Conservation (phyloP, 768 basidiomycete genomes). For the Pisolithus tinctorius region DNA sequence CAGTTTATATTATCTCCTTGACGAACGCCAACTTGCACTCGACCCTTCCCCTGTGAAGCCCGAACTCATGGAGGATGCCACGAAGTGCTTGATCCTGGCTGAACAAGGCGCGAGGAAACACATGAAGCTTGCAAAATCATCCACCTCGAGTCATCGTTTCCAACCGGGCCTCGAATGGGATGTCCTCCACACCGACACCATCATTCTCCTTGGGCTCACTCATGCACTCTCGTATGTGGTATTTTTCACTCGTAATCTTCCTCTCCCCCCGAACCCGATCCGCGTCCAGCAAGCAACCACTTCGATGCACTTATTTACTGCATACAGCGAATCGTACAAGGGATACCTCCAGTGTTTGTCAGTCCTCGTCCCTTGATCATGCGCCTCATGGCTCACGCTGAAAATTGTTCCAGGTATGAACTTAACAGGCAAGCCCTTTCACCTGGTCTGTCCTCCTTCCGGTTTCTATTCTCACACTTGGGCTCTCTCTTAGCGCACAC, state of each 20-base stretch:
- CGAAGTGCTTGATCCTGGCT: conserved; percentile 45
- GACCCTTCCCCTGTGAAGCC: not conserved
- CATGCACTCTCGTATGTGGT: conserved; percentile 55
- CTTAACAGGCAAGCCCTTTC: conserved; percentile 45
- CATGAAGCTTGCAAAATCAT: conserved; percentile 31
- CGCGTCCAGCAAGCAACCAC: no score
- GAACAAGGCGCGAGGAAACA: conserved; percentile 39
- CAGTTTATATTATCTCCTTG: not conserved
- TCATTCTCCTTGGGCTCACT: conserved; percentile 64
- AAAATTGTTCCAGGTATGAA: conserved; percentile 30
- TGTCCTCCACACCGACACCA: conserved; percentile 64
- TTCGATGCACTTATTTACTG: not conserved
- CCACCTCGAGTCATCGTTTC: conserved; percentile 35
- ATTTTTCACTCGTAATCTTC: not conserved
- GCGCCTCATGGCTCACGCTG: not conserved
- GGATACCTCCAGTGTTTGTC: conserved; percentile 77
- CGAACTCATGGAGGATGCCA: conserved; percentile 56
- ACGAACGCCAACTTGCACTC: not conserved
- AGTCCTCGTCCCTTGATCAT: conserved; percentile 16
- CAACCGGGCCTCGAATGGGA: conserved; percentile 70
- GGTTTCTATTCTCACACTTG: not conserved
- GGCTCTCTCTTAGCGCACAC: conserved; percentile 45
- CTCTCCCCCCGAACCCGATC: not conserved
- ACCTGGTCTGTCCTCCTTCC: conserved; percentile 2
- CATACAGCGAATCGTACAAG: conserved; percentile 61